Evolutionary conservation across 371 early-diverging fungal genomes (phyloP), one percentile per base, ranked within the genome.

Genomic region (Saksenaea oblongispora): DNA sequence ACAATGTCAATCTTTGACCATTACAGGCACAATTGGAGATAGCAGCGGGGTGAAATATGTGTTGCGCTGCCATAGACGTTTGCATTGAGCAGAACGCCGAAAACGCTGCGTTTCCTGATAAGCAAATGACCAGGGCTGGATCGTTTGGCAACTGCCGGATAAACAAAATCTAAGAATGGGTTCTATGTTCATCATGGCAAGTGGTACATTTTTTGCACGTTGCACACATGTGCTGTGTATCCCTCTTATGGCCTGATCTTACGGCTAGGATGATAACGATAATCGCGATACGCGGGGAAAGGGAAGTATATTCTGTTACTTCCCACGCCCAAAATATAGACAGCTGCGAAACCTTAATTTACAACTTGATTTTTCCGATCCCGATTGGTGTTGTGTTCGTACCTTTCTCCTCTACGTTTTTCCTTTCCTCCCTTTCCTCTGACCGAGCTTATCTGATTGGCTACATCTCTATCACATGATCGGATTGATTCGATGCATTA

Each of bases 381-480:
- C 51, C 51, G 51, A 47, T 47, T 47, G 22, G 39, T 39, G 27
- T 47, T 47, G 51, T 22, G 18, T 47, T 39, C 15, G 39, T n/a
- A 39, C 39, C 39, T 47, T 22, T 22, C 51, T 47, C 51, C 51
- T 47, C 51, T 47, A 47, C 51, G 51, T 47, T 47, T 47, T 47
- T 47, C 51, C 51, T 22, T 47, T 22, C 22, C 22, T 10, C 51
- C 8, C 51, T 22, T n/a, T 47, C 24, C 10, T 47, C 51, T 39
- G 11, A 14, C 39, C 39, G 39, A 39, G 39, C 1, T 10, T 47
- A 3, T 47, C 51, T 47, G 51, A 47, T 47, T 47, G 51, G 51
- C 51, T 22, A 10, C 9, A 17, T 22, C 11, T 10, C n/a, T 47
- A 47, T 47, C 51, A 47, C 51, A 47, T 47, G 51, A 47, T 47